Evolutionary conservation across 768 basidiomycete species (phyloP).

Genomic region (Punctularia strigosozonata): DNA sequence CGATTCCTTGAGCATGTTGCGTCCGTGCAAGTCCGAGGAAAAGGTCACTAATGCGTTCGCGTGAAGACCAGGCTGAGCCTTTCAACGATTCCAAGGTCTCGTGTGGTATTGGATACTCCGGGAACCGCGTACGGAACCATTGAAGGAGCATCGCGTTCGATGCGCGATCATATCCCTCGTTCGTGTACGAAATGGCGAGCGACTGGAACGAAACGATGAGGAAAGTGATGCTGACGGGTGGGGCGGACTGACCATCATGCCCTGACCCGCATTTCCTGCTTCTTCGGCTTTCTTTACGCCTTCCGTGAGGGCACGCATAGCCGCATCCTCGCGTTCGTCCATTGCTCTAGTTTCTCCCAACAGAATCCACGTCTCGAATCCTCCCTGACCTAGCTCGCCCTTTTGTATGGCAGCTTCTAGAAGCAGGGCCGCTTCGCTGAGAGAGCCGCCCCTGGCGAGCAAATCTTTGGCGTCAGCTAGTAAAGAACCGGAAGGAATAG

Average conservation of each 20-base stretch:
- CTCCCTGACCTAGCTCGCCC: conserved; percentile 68
- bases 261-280: conserved; percentile 49
- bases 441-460: conserved; percentile 68
- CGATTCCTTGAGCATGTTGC: conserved; percentile 60
- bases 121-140: conserved; percentile 67
- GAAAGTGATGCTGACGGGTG: background rate
- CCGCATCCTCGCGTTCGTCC: conserved; percentile 80
- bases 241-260: conserved; percentile 53
- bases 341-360: conserved; percentile 83
- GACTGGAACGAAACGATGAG: conserved; percentile 39
- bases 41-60: conserved; percentile 67
- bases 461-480: conserved; percentile 68
- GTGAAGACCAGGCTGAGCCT: conserved; percentile 71
- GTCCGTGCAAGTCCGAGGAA: conserved; percentile 73
- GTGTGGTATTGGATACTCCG: conserved; percentile 38
- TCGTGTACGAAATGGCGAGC: conserved; percentile 91
- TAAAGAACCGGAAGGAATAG: conserved; percentile 33
- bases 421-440: conserved; percentile 78
- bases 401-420: conserved; percentile 86
- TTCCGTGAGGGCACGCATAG: conserved; percentile 68
- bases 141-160: conserved; percentile 78
- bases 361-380: conserved; percentile 87
- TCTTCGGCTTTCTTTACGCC: conserved; percentile 58
- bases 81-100: conserved; percentile 42
- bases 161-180: conserved; percentile 82